phyloP scores from a whole-genome alignment of 2,329 filamentous ascomycete species.

The Fusarium cicatricum region DNA sequence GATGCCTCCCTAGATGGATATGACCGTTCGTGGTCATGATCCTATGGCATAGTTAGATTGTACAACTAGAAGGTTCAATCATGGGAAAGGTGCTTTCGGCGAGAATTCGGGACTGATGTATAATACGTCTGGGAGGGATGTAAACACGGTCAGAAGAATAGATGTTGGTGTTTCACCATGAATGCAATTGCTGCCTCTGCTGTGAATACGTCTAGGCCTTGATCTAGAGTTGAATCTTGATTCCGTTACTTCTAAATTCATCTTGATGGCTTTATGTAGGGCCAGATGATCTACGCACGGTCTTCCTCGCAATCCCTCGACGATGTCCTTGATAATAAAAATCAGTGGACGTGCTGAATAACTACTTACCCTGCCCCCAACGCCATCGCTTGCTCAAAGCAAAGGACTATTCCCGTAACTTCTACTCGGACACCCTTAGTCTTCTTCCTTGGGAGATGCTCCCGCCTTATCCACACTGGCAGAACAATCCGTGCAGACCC shows the following conservation, averaged over 20 bases:
- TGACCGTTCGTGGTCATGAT: neutral
- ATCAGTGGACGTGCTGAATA: no score
- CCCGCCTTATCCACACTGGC: neutral
- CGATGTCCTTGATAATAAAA: neutral
- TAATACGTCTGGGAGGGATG: slow-evolving; percentile 29
- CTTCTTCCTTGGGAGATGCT: neutral
- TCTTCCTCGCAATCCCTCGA: no score
- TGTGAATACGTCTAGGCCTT: neutral
- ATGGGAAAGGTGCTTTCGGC: slow-evolving; percentile 20
- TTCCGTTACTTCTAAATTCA: neutral
- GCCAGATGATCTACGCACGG: no score
- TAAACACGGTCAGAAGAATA: slow-evolving; percentile 30
- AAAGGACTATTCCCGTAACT: neutral
- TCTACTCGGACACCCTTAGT: neutral
- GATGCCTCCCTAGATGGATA: neutral
- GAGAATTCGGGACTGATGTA: slow-evolving; percentile 20
- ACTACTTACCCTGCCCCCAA: neutral
- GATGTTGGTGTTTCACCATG: slow-evolving; percentile 9
- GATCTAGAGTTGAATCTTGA: neutral
- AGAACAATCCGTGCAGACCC: slow-evolving; percentile 47
- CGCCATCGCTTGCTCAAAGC: neutral
- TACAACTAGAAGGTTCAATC: slow-evolving; percentile 37
- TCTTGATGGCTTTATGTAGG: no score
- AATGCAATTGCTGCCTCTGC: neutral
- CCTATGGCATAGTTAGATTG: slow-evolving; percentile 25